Base-by-base conservation (phyloP, 1,284 basidiomycete species). In the Nidula niveotomentosa region DNA sequence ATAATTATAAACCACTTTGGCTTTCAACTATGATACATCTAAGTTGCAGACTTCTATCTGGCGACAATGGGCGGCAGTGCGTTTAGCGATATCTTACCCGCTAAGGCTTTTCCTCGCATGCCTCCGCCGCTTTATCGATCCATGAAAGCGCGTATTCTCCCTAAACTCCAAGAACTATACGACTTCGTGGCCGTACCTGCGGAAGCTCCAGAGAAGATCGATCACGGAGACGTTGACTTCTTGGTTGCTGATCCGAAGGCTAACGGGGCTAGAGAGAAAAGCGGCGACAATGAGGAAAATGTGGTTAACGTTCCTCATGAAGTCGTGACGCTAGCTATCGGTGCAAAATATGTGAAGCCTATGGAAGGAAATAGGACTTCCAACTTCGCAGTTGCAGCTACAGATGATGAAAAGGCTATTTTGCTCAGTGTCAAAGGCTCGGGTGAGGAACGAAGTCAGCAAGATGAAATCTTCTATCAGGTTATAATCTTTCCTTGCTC, bases 181-280 rank as follows among this genome's bases (percentile, higher is more conserved):
- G 55, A 66, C 2, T 61, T 74, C 53, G 84, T 85, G 35, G 73
- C 70, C 13, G 75, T 84, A 2, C 85, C 88, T 2, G 62, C 62
- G 4, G 86, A 89, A 63, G 81, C 78, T 8, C 88, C 88, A 7
- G 83, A 79, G 57, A 90, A 90, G 62, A 49, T 53, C 1, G 81
- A 84, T 63, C 72, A 86, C 56, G 88, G 88, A 1, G 88, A 90
- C 62, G 62, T 90, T 37, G 88, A 90, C 63, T 79, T 88, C 53
- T 63, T 86, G 17, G 86, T 86, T 5, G 72, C 75, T 39, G 58
- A 65, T 34, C 81, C 84, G 8, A 64, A 69, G 18, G 35, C 30
- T n/a, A n/a, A 39, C n/a, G 8, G 13, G 10, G 10, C 18, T 23
- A 17, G 8, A n/a, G n/a, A 51, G 13, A 13, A 51, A 33, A 15